phyloP scores from a whole-genome alignment of 75 land plant species.

The Cunninghamia lanceolata region DNA sequence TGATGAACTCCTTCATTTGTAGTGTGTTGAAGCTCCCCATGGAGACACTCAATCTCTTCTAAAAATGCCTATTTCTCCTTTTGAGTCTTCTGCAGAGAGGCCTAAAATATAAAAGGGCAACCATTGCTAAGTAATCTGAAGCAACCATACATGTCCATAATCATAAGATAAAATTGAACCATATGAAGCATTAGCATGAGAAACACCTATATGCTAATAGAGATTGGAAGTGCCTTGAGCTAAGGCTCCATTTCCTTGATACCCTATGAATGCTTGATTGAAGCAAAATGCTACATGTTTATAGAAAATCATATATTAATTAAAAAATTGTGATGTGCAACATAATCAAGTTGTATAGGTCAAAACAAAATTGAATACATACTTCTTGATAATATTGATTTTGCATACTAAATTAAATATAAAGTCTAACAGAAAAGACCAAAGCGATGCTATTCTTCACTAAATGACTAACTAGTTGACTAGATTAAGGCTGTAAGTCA shows the following conservation, averaged over 20 bases:
- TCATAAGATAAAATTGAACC: too few species aligned
- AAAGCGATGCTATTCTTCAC: too few species aligned
- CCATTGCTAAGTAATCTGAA: too few species aligned
- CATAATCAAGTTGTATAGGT: too few species aligned
- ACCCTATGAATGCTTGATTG: background rate
- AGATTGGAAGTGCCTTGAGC: too few species aligned
- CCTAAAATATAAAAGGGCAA: slow-evolving; percentile 24
- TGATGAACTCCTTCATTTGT: slow-evolving; percentile 73
- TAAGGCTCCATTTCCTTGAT: too few species aligned
- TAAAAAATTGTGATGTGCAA: background rate
- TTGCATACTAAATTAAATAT: background rate
- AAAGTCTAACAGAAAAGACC: background rate
- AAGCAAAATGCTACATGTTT: background rate
- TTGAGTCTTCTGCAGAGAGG: slow-evolving; percentile 54
- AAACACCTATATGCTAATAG: too few species aligned
- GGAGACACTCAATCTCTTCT: slow-evolving; percentile 56
- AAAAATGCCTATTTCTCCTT: slow-evolving; percentile 49
- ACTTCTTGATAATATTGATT: too few species aligned
- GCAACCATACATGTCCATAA: too few species aligned
- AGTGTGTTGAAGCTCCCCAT: slow-evolving; percentile 65
- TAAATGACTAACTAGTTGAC: too few species aligned
- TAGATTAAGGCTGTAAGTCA: background rate
- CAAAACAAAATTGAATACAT: too few species aligned
- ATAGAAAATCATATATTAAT: background rate
- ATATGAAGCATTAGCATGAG: too few species aligned